phyloP scores from a whole-genome alignment of 2,329 filamentous ascomycete genomes.

The Chaetomiaceae sp. region DNA sequence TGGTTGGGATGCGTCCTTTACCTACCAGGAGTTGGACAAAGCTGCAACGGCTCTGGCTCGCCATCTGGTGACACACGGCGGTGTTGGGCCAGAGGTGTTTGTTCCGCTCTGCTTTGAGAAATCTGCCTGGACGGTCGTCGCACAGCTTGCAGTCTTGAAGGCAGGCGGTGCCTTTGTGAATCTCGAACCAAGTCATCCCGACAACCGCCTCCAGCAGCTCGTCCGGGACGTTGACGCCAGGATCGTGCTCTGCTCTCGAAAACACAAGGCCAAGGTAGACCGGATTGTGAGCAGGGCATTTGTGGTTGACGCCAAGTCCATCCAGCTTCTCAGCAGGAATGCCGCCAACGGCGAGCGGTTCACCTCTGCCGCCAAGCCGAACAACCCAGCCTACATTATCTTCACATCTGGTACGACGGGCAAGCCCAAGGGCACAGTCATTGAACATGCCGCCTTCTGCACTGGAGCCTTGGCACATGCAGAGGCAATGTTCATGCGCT shows the following conservation, averaged over 20 bases:
- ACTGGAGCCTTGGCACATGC: conserved; percentile 23
- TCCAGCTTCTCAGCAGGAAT: conserved; percentile 1
- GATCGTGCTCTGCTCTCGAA: conserved; percentile 18
- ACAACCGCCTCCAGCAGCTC: conserved; percentile 20
- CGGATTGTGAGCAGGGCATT: conserved; percentile 5
- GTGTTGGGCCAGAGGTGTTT: conserved; percentile 21
- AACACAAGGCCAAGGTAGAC: conserved; percentile 16
- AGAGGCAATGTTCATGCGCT: conserved; percentile 20
- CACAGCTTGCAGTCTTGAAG: conserved; percentile 28
- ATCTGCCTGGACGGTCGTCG: conserved; percentile 24
- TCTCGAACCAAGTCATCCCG: conserved; percentile 26
- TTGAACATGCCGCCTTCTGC: conserved; percentile 27
- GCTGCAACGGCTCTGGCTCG: conserved; percentile 17
- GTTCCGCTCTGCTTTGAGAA: conserved; percentile 29
- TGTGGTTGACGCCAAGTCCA: conserved; percentile 15
- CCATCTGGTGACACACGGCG: conserved; percentile 17
- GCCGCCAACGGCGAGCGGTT: not conserved
- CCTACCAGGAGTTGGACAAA: conserved; percentile 22
- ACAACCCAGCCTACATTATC: conserved; percentile 35
- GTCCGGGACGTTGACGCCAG: conserved; percentile 17
- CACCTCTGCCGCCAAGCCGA: conserved; percentile 10
- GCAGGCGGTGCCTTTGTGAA: conserved; percentile 30
- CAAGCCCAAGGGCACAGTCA: conserved; percentile 46
- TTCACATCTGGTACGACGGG: conserved; percentile 52
- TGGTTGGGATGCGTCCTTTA: conserved; percentile 24